A percentile compares a stretch with the other conserved stretches of the same genome.
phyloP scores from a whole-genome alignment of 108 stramenopile species.

The Ochromonas danica region DNA sequence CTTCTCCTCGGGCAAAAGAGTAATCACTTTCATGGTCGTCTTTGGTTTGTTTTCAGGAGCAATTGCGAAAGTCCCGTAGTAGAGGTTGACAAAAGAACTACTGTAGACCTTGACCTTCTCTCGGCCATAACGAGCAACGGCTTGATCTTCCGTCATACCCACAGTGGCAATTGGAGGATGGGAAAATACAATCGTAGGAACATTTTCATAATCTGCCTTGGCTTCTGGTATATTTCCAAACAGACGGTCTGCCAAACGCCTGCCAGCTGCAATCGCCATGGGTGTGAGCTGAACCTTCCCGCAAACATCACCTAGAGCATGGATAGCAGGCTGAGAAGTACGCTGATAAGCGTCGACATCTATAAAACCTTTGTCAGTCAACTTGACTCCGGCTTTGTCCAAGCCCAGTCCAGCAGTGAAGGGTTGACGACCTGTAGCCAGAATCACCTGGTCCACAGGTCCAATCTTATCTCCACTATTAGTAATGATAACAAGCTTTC shows the following conservation, averaged over 20 bases:
- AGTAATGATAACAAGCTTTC: conserved; percentile 47
- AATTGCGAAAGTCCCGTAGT: conserved; percentile 45
- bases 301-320: conserved; percentile 86
- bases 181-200: conserved; percentile 82
- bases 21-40: conserved; percentile 60
- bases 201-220: conserved; percentile 73
- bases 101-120: conserved; percentile 70
- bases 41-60: conserved; percentile 62
- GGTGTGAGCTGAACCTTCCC: conserved; percentile 84
- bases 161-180: conserved; percentile 78
- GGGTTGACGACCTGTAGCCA: conserved; percentile 74
- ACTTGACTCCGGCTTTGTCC: conserved; percentile 45
- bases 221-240: conserved; percentile 64
- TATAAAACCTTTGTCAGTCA: conserved; percentile 55
- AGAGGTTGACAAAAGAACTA: conserved; percentile 53
- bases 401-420: conserved; percentile 64
- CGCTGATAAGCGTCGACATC: conserved; percentile 77
- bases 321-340: conserved; percentile 71
- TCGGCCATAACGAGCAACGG: conserved; percentile 66
- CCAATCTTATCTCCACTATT: conserved; percentile 16
- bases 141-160: conserved; percentile 80
- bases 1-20: conserved; percentile 37
- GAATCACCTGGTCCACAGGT: conserved; percentile 64
- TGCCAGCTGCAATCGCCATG: conserved; percentile 80
- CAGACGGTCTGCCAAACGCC: conserved; percentile 66